Conservation (phyloP, 139 green algal genomes). For the Dunaliella primolecta region DNA sequence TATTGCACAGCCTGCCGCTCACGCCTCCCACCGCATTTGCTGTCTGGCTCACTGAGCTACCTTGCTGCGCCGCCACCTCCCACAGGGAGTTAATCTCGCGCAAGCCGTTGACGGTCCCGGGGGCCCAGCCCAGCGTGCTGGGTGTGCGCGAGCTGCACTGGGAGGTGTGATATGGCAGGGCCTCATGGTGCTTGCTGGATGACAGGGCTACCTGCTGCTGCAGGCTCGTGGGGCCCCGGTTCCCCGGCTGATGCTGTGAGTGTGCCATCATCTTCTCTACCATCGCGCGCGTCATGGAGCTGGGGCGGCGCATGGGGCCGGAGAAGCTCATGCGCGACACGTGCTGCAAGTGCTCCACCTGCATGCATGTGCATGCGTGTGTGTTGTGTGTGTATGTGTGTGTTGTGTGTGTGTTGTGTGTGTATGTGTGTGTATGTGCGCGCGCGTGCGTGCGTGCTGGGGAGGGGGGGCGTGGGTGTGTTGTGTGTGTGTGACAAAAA, state of each 20-base stretch:
- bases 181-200: too few species aligned
- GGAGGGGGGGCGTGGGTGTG: too few species aligned
- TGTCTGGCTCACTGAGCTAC: background rate
- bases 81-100: background rate
- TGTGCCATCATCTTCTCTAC: slow-evolving; percentile 4
- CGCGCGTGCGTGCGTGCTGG: too few species aligned
- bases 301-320: slow-evolving; percentile 5
- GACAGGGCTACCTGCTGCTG: too few species aligned
- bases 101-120: background rate
- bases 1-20: too few species aligned
- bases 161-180: background rate
- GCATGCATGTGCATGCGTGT: background rate
- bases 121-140: background rate
- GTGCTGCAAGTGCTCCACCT: background rate
- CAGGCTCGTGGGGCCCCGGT: background rate
- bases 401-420: too few species aligned
- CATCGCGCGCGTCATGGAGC: slow-evolving; percentile 4
- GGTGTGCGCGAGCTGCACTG: background rate
- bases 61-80: background rate
- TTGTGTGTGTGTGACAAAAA: too few species aligned
- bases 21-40: background rate
- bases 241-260: background rate
- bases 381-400: background rate
- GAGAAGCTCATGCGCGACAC: background rate
- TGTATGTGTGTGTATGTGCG: background rate